Evolutionary conservation across 495 filamentous ascomycete genomes (phyloP), one percentile per base, ranked within the genome.

Genomic region (Baudoinia panamericana): DNA sequence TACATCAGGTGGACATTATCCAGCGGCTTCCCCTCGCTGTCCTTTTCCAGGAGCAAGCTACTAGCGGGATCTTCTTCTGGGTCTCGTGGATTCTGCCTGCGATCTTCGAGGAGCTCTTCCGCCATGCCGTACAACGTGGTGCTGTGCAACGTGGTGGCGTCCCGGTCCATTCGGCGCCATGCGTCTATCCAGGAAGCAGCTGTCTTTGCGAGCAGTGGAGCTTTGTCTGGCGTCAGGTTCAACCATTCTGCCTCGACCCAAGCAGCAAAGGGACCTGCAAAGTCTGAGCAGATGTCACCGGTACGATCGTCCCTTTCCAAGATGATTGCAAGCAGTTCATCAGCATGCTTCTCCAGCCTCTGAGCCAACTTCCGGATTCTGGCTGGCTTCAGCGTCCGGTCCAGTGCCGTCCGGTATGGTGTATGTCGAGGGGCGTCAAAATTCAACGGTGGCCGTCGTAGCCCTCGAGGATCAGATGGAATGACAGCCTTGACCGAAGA

Each of bases 231-330:
- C 9, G 21, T 28, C 11, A 45, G 16, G 20, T 48, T 48, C 45
- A 48, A 45, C 45, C 45, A 48, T 2, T 46, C 39, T 5, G 39
- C 34, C 22, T 48, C 38, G 1, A 48, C 45, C 45, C 45, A 48
- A 19, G 45, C 45, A 16, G 45, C 25, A 27, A 39, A 48, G 27
- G 24, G 35, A 3, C 28, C 45, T 15, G 28, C 41, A 20, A 48
- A 48, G 17, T 48, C 39, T 8, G 45, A 22, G 15, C 41, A 7
- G 9, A 45, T 41, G 28, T 44, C 39, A 9, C 26, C 26, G 9
- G 9, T 29, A 9, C 26, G 9, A n/a, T 9, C 26, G 26, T n/a
- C n/a, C n/a, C n/a, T n/a, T n/a, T n/a, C n/a, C n/a, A n/a, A n/a
- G n/a, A n/a, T n/a, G n/a, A n/a, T n/a, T n/a, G n/a, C n/a, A n/a